Evolutionary conservation across 2,329 filamentous ascomycete species (phyloP).

Genomic region (Arthrobotrys sphaeroides): DNA sequence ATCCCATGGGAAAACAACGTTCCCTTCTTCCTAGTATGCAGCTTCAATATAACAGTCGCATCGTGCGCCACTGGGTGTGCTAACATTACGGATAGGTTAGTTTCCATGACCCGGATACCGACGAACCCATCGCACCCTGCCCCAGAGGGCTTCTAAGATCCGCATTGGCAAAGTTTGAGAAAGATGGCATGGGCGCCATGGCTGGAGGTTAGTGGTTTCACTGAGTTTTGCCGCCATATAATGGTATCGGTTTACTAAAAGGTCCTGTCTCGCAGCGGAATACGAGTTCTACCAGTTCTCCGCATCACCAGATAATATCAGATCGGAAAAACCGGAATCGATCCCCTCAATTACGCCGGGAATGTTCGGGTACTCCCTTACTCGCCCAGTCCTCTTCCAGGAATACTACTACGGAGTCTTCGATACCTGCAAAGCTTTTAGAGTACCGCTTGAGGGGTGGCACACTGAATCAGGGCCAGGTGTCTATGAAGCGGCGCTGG

Average conservation of each 20-base stretch:
- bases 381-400: constrained; percentile 85
- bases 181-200: constrained; percentile 80
- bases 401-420: constrained; percentile 92
- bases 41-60: background rate
- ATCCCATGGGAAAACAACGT: constrained; percentile 80
- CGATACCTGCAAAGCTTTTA: constrained; percentile 77
- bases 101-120: constrained; percentile 83
- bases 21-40: constrained; percentile 57
- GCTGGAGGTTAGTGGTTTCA: constrained; percentile 75
- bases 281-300: constrained; percentile 96
- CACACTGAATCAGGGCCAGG: constrained; percentile 93
- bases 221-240: background rate
- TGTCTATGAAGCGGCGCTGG: constrained; percentile 91
- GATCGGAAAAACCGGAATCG: constrained; percentile 74
- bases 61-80: background rate
- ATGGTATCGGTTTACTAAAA: background rate
- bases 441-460: constrained; percentile 89
- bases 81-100: constrained; percentile 64
- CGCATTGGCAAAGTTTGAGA: constrained; percentile 73
- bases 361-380: constrained; percentile 95
- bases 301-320: constrained; percentile 69
- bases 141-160: constrained; percentile 78
- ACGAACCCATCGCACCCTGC: constrained; percentile 76
- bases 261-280: constrained; percentile 72
- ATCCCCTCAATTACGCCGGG: constrained; percentile 83